Conservation (phyloP, 164 flowering plant genomes). For the Pachysandra terminalis region DNA sequence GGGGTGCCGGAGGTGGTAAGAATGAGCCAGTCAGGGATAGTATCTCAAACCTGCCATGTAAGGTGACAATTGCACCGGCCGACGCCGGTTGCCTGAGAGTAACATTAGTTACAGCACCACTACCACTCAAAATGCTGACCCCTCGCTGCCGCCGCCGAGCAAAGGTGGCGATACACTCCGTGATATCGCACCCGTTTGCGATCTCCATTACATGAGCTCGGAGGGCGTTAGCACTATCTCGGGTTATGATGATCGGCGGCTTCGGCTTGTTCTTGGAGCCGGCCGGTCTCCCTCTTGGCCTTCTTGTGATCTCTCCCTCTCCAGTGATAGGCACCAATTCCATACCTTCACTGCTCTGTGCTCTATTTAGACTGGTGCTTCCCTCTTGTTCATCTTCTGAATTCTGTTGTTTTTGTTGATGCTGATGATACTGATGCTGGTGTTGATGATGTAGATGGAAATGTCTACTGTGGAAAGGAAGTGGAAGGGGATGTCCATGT, state of each 20-base stretch:
- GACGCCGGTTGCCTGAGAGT: slow-evolving; percentile 70
- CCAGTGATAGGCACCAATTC: slow-evolving; percentile 20
- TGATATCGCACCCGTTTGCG: slow-evolving; percentile 74
- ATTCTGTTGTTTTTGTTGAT: slow-evolving; percentile 36
- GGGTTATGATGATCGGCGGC: slow-evolving; percentile 87
- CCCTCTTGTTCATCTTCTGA: slow-evolving; percentile 57
- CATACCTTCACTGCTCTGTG: slow-evolving; percentile 23
- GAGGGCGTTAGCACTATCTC: slow-evolving; percentile 86
- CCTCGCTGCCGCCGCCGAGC: slow-evolving; percentile 75
- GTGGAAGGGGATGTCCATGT: slow-evolving; percentile 73
- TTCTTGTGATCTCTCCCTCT: slow-evolving; percentile 49
- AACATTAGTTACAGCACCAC: slow-evolving; percentile 75
- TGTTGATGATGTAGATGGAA: slow-evolving; percentile 59
- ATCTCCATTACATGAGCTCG: slow-evolving; percentile 87
- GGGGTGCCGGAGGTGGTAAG: slow-evolving; percentile 89
- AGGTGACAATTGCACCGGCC: slow-evolving; percentile 61
- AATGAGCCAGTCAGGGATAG: slow-evolving; percentile 65
- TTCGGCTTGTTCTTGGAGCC: slow-evolving; percentile 94
- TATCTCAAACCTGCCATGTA: slow-evolving; percentile 87
- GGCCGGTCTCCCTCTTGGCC: slow-evolving; percentile 80
- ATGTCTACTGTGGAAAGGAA: slow-evolving; percentile 70
- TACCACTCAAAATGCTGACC: slow-evolving; percentile 72
- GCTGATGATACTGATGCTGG: slow-evolving; percentile 27
- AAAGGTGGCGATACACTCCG: slow-evolving; percentile 60
- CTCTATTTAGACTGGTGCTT: slow-evolving; percentile 27